Conservation (phyloP, 108 stramenopile genomes). For the Chaetoceros tenuissimus region DNA sequence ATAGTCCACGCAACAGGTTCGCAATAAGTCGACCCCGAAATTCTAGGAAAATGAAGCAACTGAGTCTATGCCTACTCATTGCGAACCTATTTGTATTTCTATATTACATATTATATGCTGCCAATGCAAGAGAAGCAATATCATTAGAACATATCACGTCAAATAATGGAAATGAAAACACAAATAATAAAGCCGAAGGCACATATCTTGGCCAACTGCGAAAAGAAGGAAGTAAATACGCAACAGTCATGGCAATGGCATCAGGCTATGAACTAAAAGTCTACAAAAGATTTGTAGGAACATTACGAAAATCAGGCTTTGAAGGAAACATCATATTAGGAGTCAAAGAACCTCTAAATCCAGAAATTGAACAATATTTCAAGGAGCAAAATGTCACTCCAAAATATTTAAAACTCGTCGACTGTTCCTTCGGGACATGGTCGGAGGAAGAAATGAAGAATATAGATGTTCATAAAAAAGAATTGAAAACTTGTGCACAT, state of each 20-base stretch:
- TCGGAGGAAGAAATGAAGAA: not conserved
- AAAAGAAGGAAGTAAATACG: conserved; percentile 1
- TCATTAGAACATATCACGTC: no score
- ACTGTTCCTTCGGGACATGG: conserved; percentile 13
- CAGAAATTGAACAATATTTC: conserved; percentile 32
- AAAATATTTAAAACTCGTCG: conserved; percentile 7
- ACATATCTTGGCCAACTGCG: no score
- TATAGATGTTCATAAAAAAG: conserved; percentile 8
- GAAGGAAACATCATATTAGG: conserved; percentile 63
- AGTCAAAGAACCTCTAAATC: no score
- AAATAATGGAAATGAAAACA: no score
- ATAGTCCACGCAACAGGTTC: no score
- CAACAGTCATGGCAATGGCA: conserved; percentile 42
- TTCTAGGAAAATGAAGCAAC: no score
- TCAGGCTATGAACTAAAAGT: conserved; percentile 21
- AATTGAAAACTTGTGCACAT: conserved; percentile 22
- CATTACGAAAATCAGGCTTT: conserved; percentile 49
- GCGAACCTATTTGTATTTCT: no score
- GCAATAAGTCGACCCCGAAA: no score
- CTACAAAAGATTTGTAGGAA: conserved; percentile 50
- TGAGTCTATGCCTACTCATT: no score
- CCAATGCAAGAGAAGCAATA: no score
- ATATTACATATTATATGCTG: no score
- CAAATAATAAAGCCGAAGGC: no score
- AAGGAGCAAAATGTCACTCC: conserved; percentile 41